Evolutionary conservation across 1,139 yeast genomes (phyloP).

Genomic region (Hyphopichia fennica): DNA sequence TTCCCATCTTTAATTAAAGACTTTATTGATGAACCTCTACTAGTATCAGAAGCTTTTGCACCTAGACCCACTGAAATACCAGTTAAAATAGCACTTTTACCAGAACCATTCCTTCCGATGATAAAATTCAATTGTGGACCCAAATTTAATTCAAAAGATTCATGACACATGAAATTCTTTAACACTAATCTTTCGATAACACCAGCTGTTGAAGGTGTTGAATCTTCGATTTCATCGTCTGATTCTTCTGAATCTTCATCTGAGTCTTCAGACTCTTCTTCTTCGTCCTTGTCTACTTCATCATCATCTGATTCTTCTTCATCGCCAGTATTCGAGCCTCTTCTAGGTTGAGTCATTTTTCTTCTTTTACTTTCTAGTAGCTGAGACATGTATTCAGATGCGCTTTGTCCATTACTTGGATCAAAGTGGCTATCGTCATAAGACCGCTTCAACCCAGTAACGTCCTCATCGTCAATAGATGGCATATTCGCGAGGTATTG

Average conservation of each 20-base stretch:
- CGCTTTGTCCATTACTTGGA: conserved; percentile 8
- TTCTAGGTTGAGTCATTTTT: conserved; percentile 8
- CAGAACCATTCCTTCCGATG: conserved; percentile 93
- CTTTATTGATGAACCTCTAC: conserved; percentile 72
- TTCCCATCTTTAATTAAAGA: conserved; percentile 79
- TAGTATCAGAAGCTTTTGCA: conserved; percentile 90
- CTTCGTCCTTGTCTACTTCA: conserved; percentile 2
- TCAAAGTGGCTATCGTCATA: not conserved
- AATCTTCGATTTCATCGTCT: conserved; percentile 5
- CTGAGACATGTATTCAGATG: conserved; percentile 16
- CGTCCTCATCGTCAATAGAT: not conserved
- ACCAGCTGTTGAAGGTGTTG: conserved; percentile 48
- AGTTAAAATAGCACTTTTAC: conserved; percentile 89
- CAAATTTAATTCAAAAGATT: conserved; percentile 67
- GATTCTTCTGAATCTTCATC: conserved; percentile 6
- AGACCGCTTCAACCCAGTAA: not conserved
- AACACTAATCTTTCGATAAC: conserved; percentile 57
- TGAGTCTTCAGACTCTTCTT: conserved; percentile 2
- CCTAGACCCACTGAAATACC: conserved; percentile 91
- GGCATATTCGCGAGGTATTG: not conserved
- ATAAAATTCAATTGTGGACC: conserved; percentile 90
- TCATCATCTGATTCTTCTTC: conserved; percentile 4
- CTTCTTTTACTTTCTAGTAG: conserved; percentile 12
- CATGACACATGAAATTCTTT: conserved; percentile 82
- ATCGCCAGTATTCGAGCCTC: conserved; percentile 1